phyloP scores from a whole-genome alignment of 352 stramenopile genomes.

The Globisporangium acanthophoron region DNA sequence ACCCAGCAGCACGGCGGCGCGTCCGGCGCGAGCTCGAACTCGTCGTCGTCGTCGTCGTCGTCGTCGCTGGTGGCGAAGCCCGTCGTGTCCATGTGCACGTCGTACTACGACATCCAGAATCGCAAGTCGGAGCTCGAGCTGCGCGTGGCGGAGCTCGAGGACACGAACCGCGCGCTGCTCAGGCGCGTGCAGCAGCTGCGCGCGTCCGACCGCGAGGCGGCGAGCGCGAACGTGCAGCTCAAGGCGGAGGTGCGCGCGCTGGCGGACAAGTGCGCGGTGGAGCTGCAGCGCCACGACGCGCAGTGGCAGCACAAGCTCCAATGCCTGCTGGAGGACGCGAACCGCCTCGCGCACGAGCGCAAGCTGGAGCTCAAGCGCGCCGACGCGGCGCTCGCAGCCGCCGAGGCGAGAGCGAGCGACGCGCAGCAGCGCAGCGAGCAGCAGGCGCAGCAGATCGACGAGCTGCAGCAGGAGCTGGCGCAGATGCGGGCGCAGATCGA shows the following conservation, averaged over 20 bases:
- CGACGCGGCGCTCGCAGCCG: conserved; percentile 16
- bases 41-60: conserved; percentile 8
- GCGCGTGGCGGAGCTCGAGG: conserved; percentile 25
- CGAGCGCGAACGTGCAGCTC: conserved; percentile 25
- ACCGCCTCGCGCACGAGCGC: conserved; percentile 41
- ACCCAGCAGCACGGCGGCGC: conserved; percentile 53
- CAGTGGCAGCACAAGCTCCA: conserved; percentile 47
- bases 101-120: conserved; percentile 80
- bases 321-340: conserved; percentile 41
- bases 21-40: not conserved
- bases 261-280: conserved; percentile 41
- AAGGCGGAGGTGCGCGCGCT: conserved; percentile 39
- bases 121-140: conserved; percentile 51
- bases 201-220: conserved; percentile 17
- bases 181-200: conserved; percentile 21
- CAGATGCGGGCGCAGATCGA: conserved; percentile 4
- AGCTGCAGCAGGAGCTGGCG: conserved; percentile 14
- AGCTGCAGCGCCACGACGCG: conserved; percentile 27
- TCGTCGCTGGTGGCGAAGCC: conserved; percentile 22
- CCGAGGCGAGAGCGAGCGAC: conserved; percentile 6
- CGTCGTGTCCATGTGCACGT: conserved; percentile 71
- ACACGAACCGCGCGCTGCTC: conserved; percentile 20
- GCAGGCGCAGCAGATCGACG: conserved; percentile 5
- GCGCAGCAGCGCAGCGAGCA: conserved; percentile 8
- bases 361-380: conserved; percentile 36